Base-by-base conservation (phyloP, 2,329 filamentous ascomycete species). In the Chalara sp. region DNA sequence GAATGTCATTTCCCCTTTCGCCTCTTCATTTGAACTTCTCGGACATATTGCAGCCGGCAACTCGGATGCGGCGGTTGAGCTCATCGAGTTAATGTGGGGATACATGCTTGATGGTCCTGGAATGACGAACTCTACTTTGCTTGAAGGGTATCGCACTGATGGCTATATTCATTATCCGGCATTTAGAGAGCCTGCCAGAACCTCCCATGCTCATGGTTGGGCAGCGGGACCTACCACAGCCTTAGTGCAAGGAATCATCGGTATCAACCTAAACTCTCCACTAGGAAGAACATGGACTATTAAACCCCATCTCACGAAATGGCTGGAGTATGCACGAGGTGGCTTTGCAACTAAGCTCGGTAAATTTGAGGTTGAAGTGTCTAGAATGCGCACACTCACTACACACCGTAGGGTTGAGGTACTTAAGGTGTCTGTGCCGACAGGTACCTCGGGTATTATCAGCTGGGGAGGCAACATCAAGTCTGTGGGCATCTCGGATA, bases 71-170 rank as follows among this genome's bases (percentile, higher is more conserved):
- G 72, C 69, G 0, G 61, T 76, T 1, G 71, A 65, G 3, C 61
- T 76, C 5, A 73, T 76, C 54, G 61, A 70, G 6, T 54, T 72
- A 2, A 69, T 74, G 59, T 80, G 76, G 75, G 75, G 72, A 0
- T 80, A 76, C 56, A 79, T 80, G 76, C 70, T 80, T 5, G 69
- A 75, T 55, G 41, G 60, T 47, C 45, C 63, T 63, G 56, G 70
- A 10, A 68, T 69, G 62, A 71, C 68, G 5, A 68, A 66, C 6
- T 61, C 57, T 5, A 70, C 69, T 1, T 55, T 70, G 1, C 56
- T 65, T 1, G 68, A 71, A 48, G 68, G 68, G 5, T 63, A 68
- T 44, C 57, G 61, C 3, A 61, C 61, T n/a, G 68, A 70, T 51
- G 69, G 69, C 0, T 63, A 61, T 12, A 48, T 70, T 3, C 64